Evolutionary conservation across 2,329 filamentous ascomycete species (phyloP).

Genomic region (Talaromyces pinophilus): DNA sequence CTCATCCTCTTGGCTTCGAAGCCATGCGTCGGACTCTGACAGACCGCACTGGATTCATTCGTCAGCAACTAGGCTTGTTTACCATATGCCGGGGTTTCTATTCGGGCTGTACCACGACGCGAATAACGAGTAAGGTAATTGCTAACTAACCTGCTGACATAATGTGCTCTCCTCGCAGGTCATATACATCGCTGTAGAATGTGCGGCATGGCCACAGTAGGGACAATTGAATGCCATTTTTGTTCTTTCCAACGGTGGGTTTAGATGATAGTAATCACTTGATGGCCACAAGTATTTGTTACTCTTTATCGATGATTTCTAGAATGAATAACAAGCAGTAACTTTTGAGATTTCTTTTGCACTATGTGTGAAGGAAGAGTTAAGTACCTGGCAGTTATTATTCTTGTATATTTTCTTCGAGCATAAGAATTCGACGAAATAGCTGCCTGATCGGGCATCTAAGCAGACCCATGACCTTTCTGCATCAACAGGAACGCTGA

Average conservation of each 20-base stretch:
- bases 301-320: background rate
- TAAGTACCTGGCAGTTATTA: background rate
- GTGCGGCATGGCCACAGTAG: conserved; percentile 19
- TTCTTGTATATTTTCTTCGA: background rate
- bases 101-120: no score
- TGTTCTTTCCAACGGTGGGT: background rate
- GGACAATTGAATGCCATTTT: conserved; percentile 23
- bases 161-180: conserved; percentile 13
- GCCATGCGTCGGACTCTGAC: conserved; percentile 21
- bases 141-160: conserved; percentile 23
- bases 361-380: no score
- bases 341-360: background rate
- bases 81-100: background rate
- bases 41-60: conserved; percentile 12
- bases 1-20: conserved; percentile 20
- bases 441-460: conserved; percentile 24
- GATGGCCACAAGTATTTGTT: background rate
- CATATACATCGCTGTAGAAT: conserved; percentile 16
- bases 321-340: no score
- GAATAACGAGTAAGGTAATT: background rate
- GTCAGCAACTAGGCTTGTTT: background rate
- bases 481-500: background rate
- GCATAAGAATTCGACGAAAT: background rate
- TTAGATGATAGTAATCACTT: background rate
- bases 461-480: background rate